Evolutionary conservation across 257 asterid genomes (phyloP), one percentile per base, ranked within the genome.

Genomic region (Handroanthus guayacan): DNA sequence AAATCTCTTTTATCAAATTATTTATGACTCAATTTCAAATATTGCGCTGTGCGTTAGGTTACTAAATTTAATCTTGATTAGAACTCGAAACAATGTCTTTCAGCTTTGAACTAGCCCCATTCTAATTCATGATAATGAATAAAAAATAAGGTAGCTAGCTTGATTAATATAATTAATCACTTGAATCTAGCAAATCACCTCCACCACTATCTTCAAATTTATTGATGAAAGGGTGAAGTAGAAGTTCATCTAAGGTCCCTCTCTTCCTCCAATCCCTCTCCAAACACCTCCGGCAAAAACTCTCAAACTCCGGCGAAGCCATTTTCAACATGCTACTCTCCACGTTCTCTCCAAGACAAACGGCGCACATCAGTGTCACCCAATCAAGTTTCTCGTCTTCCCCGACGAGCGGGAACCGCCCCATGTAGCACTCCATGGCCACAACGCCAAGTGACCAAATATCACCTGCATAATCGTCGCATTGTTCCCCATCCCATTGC

Each of bases 381-480:
- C 93, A 88, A 16, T 88, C 88, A 0, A 81, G 74, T 45, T 75
- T 82, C 55, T 84, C 78, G 0, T 81, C 86, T 2, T 82, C 78
- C 61, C 62, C 55, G 17, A 84, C 73, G 38, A 86, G 67, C 25
- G 90, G 89, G 72, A 84, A 86, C 51, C 67, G 84, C 1, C 90
- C 91, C 3, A 65, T 36, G 54, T 67, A 81, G 62, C 88, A 88
- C 72, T 88, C 91, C 84, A 84, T 75, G 17, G 78, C 84, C 70
- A 84, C 87, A 64, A 86, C 80, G 12, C 91, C 93, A 2, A 88
- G 71, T 20, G 88, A 67, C 89, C 93, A 88, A 57, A 88, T 77
- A 39, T 88, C 93, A 50, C 90, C 91, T 0, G 83, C 83, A 13
- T 55, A 85, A 3, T 85, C 83, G 6, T 68, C 80, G 37, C 86